phyloP scores from a whole-genome alignment of 2,329 filamentous ascomycete genomes.

The Fusarium sp. region DNA sequence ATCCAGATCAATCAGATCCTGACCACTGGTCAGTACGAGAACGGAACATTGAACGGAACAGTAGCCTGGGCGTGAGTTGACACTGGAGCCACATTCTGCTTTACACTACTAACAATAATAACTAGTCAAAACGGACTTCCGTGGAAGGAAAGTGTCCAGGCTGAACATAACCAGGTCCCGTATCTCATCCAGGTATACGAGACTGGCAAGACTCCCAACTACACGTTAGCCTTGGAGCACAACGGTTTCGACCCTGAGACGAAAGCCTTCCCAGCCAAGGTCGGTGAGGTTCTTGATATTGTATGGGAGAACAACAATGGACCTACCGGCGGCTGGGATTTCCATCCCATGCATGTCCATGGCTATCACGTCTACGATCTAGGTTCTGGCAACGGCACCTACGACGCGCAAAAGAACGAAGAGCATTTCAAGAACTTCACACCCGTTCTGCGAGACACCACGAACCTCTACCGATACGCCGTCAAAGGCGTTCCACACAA shows the following conservation, averaged over 20 bases:
- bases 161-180: constrained; percentile 26
- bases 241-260: constrained; percentile 67
- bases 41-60: constrained; percentile 35
- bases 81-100: fast-evolving
- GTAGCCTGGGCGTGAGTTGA: constrained; percentile 29
- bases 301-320: constrained; percentile 61
- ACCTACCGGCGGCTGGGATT: constrained; percentile 49
- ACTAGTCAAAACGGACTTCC: constrained; percentile 28
- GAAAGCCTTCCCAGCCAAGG: constrained; percentile 63
- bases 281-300: constrained; percentile 70
- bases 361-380: constrained; percentile 33
- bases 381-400: constrained; percentile 28
- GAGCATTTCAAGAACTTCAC: constrained; percentile 27
- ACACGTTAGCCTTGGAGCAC: constrained; percentile 63
- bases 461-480: constrained; percentile 67
- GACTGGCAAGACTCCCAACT: constrained; percentile 58
- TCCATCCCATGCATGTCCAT: constrained; percentile 31
- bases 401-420: constrained; percentile 23
- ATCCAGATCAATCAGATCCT: constrained; percentile 60
- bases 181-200: constrained; percentile 38
- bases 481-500: constrained; percentile 55
- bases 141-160: constrained; percentile 35
- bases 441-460: constrained; percentile 24
- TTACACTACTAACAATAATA: not conserved
- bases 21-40: constrained; percentile 48